phyloP scores from a whole-genome alignment of 129 eudicot species.

The Flaveria brownii region DNA sequence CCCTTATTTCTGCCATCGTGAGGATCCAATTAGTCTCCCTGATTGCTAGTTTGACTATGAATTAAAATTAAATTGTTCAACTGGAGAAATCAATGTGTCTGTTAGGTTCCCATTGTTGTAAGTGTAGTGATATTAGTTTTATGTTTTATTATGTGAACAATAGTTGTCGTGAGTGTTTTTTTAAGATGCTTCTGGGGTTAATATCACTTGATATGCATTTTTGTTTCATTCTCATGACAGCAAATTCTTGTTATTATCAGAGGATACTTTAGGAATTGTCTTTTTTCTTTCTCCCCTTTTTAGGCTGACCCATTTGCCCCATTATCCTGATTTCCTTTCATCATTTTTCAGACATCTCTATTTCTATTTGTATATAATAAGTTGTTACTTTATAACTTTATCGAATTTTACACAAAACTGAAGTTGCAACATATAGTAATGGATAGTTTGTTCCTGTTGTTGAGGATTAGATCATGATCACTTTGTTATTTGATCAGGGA shows the following conservation, averaged over 20 bases:
- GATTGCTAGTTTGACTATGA: neutral
- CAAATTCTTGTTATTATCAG: constrained; percentile 37
- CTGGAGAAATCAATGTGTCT: neutral
- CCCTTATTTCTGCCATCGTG: no score
- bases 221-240: constrained; percentile 31
- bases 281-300: constrained; percentile 27
- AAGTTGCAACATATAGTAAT: neutral
- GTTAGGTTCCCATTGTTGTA: neutral
- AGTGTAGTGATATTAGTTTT: neutral
- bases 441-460: neutral
- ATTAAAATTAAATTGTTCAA: neutral
- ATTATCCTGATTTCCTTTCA: neutral
- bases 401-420: no score
- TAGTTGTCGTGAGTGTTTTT: neutral
- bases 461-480: neutral
- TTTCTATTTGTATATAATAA: neutral
- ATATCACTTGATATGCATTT: constrained; percentile 24
- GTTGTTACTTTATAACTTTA: neutral
- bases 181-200: constrained; percentile 19
- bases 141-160: neutral
- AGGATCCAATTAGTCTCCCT: neutral
- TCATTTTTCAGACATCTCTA: neutral
- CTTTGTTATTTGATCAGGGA: constrained; percentile 27
- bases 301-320: constrained; percentile 1
- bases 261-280: constrained; percentile 5